A percentile compares a stretch with the other conserved stretches of the same genome.
These are phyloP conservation scores for Aegilops longissima DNA, from an alignment of 176 grass and related monocot genomes.

Conservation along the genomic window DNA sequence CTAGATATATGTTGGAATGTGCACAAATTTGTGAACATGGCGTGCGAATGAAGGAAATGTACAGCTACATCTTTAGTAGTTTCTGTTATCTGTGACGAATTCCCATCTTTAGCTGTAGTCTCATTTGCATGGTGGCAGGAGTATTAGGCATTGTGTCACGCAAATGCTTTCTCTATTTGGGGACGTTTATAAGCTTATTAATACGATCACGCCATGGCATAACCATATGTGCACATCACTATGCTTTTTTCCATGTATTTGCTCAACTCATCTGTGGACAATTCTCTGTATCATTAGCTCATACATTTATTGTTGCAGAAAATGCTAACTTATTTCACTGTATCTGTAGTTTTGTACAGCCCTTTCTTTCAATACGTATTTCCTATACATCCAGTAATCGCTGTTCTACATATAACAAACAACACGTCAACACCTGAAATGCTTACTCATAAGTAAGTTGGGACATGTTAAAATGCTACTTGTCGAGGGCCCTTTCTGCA, in stretches of 20 bases:
- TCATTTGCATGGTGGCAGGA: not conserved
- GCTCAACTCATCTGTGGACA: not conserved
- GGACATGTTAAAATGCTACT: not conserved
- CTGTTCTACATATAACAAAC: not conserved
- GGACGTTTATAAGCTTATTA: not conserved
- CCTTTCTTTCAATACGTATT: not conserved
- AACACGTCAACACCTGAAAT: not conserved
- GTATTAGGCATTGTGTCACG: not conserved
- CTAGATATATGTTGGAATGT: too few relatives aligned
- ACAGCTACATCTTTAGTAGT: slow-evolving; percentile 1
- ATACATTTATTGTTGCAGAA: not conserved
- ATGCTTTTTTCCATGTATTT: not conserved
- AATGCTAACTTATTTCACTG: not conserved
- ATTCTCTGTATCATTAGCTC: not conserved
- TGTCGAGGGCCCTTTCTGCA: not conserved
- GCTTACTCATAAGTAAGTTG: not conserved
- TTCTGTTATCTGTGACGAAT: not conserved
- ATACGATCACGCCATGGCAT: not conserved
- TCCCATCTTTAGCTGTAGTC: not conserved
- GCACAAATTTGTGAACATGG: too few relatives aligned
- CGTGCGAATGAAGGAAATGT: not conserved
- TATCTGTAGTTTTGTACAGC: not conserved
- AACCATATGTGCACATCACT: not conserved
- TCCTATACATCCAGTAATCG: not conserved
- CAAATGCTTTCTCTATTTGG: not conserved